Base-by-base conservation (phyloP, 805 yeast genomes). In the Starmerella geochares region DNA sequence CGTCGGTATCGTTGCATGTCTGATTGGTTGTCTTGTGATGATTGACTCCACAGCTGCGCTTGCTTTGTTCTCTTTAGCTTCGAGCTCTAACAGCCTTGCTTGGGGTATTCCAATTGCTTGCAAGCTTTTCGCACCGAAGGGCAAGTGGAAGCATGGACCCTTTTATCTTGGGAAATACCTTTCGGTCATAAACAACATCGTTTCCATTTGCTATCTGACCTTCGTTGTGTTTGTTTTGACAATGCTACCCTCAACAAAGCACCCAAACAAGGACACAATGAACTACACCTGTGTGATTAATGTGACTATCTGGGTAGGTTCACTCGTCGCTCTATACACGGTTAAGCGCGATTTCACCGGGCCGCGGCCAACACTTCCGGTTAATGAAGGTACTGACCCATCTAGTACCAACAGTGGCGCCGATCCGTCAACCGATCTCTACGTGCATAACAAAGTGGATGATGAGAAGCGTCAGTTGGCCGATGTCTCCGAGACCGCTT, bases 281-380 rank as follows among this genome's bases (percentile, higher is more conserved):
- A 82, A 82, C 65, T 82, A 82, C 62, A 79, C 86, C 0, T 73
- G 71, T 53, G 85, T 77, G 2, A 77, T 82, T 55, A 79, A 77
- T 23, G 74, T 74, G 23, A 79, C 81, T 3, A 72, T 77, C 19
- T 78, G 82, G 81, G 54, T 76, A 3, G 37, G 35, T 8, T 28
- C 46, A 9, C 23, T 42, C 14, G 28, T 42, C 6, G 46, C 46
- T 3, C 21, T 42, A 3, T 42, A 42, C n/a, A 42, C 46, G 8
- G 37, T 42, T 14, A 42, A 42, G 37, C 25, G 46, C 5, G 46
- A 42, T 17, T 42, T 42, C 37, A 29, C 28, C 19, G 46, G 46
- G 2, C 46, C 46, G 4, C 25, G 37, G 10, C 27, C 28, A 9
- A 31, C 35, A 9, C 37, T 42, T 14, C 29, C 16, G 2, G 28